Evolutionary conservation across 2,329 filamentous ascomycete species (phyloP), one percentile per base, ranked within the genome.

Genomic region (Didymella pomorum): DNA sequence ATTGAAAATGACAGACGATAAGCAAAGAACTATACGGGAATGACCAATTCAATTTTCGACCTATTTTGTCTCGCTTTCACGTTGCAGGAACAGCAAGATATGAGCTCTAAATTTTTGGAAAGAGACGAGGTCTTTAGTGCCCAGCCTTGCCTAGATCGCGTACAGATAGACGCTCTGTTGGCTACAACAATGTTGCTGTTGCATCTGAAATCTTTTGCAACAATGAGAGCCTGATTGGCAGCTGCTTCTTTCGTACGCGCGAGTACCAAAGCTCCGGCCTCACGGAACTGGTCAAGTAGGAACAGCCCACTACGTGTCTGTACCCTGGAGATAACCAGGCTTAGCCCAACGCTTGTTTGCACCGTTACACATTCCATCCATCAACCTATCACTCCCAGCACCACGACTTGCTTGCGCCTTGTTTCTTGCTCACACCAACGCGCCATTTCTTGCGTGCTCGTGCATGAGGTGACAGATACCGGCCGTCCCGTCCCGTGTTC

Each of bases 401-500:
- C 3, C 21, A 43, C 35, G 23, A 41, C 21, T 5, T 10, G 31
- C 23, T 43, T 11, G 7, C n/a, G 50, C 9, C 20, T 23, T 35
- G 42, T 18, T 47, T 26, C n/a, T 21, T 35, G 37, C 31, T 20
- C 18, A 20, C 25, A 28, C 3, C 12, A 14, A 14, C 16, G 25
- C 31, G 39, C 39, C 29, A 23, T 52, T 29, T 46, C 42, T 54
- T 54, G 50, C 39, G 50, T 54, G 50, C 50, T 46, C 26, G 21
- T 12, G 39, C 31, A 23, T 41, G 39, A n/a, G 25, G 29, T 46
- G 20, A 42, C 46, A 58, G 26, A 33, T 4, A 50, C 46, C 56
- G 39, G 45, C 45, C 45, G 26, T 47, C 35, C 43, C 43, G 48
- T 48, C 50, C 56, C 56, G 56, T 58, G 56, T 54, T 29, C 46